Evolutionary conservation across 805 yeast species (phyloP).

Genomic region (Cyberlindnera euphorbiiphila): DNA sequence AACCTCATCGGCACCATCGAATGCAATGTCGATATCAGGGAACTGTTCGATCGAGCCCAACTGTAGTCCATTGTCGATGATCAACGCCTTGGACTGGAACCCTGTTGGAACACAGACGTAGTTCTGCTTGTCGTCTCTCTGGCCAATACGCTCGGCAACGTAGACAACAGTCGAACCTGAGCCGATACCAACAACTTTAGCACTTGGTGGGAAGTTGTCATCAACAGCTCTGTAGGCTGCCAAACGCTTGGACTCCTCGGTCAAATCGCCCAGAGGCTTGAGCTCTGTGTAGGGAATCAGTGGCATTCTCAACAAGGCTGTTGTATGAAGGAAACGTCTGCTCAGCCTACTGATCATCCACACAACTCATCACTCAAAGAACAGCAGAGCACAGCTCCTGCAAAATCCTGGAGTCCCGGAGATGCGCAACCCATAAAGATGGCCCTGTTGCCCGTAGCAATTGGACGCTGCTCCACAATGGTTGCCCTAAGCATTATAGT

Average conservation of each 20-base stretch:
- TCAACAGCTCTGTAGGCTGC: conserved; percentile 95
- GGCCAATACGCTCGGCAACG: conserved; percentile 91
- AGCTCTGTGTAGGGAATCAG: conserved; percentile 25
- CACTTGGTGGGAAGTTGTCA: conserved; percentile 65
- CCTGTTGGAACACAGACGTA: conserved; percentile 93
- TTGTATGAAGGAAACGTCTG: not conserved
- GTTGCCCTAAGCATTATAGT: too few relatives aligned
- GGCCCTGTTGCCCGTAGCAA: too few relatives aligned
- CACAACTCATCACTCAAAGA: too few relatives aligned
- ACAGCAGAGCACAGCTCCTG: too few relatives aligned
- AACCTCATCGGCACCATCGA: conserved; percentile 98
- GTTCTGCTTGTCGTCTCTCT: conserved; percentile 44
- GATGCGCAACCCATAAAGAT: too few relatives aligned
- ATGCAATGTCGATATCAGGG: conserved; percentile 83
- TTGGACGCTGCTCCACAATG: too few relatives aligned
- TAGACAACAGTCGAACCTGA: conserved; percentile 98
- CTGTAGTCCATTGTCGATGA: conserved; percentile 71
- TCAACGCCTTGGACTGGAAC: conserved; percentile 86
- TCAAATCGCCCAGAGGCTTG: conserved; percentile 33
- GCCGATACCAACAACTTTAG: conserved; percentile 86
- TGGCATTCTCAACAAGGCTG: conserved; percentile 18
- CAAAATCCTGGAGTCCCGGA: too few relatives aligned
- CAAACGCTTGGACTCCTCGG: conserved; percentile 81
- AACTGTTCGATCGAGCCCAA: conserved; percentile 82
- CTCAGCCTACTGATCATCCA: conserved; percentile 1